phyloP scores from a whole-genome alignment of 306 rosid species.

The Medicago ruthenica region DNA sequence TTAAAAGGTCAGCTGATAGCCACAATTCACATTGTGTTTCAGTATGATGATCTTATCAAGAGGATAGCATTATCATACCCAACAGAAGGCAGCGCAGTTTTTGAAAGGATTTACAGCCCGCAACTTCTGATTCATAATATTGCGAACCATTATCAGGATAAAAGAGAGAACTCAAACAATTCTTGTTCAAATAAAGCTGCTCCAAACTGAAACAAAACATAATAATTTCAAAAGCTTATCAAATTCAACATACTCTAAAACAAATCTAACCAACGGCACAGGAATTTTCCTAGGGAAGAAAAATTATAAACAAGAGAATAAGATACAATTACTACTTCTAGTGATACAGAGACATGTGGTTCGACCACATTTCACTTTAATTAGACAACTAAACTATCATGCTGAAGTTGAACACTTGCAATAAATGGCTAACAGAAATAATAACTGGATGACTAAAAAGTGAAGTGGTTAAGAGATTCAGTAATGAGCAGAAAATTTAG shows the following conservation, averaged over 20 bases:
- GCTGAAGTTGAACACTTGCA: constrained; percentile 37
- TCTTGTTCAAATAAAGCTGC: constrained; percentile 91
- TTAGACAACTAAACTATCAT: constrained; percentile 20
- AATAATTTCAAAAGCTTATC: constrained; percentile 44
- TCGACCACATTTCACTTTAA: constrained; percentile 38
- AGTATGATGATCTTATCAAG: constrained; percentile 36
- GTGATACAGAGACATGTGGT: constrained; percentile 34
- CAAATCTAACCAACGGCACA: constrained; percentile 29
- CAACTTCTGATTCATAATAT: constrained; percentile 46
- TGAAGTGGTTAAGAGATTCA: constrained; percentile 31
- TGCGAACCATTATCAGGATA: constrained; percentile 57
- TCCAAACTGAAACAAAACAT: constrained; percentile 76
- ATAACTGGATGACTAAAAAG: background rate
- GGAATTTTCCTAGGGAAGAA: constrained; percentile 3
- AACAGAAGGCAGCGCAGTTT: constrained; percentile 80
- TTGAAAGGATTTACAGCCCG: constrained; percentile 60
- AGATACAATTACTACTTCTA: constrained; percentile 27
- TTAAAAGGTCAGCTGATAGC: constrained; percentile 26
- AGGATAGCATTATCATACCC: constrained; percentile 59
- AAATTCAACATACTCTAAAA: constrained; percentile 35
- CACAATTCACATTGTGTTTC: constrained; percentile 28
- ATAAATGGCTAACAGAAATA: constrained; percentile 16
- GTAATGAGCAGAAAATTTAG: constrained; percentile 11
- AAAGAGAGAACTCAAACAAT: constrained; percentile 67
- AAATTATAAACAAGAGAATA: constrained; percentile 25